Evolutionary conservation across 805 yeast species (phyloP), one percentile per base, ranked within the genome.

Genomic region (Wickerhamiella alocasiicola): DNA sequence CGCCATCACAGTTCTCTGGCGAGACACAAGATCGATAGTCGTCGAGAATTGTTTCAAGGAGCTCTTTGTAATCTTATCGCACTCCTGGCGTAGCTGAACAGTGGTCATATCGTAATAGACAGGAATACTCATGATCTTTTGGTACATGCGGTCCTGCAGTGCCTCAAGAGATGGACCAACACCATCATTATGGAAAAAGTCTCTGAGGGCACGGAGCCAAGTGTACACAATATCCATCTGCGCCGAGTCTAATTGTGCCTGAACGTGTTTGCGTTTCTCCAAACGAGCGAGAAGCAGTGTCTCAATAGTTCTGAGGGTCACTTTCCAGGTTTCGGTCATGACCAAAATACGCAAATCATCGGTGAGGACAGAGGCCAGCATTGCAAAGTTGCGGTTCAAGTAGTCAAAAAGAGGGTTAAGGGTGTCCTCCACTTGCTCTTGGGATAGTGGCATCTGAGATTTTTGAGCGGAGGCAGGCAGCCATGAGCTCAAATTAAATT

Each of bases 301-400:
- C 51, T 84, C 95, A 1, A 88, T 80, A 18, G 76, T 67, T 2
- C 65, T 60, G 6, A 88, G 63, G 2, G 84, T 74, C 9, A 74
- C 75, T n/a, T 64, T 61, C 97, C 97, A 88, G 0, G 88, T 73
- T 39, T 77, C 78, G 1, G 78, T 52, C 81, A 83, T 79, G 0
- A 82, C 81, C 47, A 72, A 70, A 39, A 71, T 54, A 13, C 79
- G 58, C 25, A 79, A 58, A 1, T 68, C 74, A 15, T 67, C 62
- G 0, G 82, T 71, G 30, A 83, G 57, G 28, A 64, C 67, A 9
- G 69, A 62, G 0, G 83, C 84, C 30, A 83, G 60, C 1, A 78
- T 75, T 40, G 68, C 68, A 35, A 83, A 64, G 50, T 79, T 82
- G 36, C 73, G 64, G 50, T 81, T 80, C 54, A 83, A 62, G 51